Evolutionary conservation across 495 filamentous ascomycete species (phyloP).

Genomic region (Chaetomidium leptoderma): DNA sequence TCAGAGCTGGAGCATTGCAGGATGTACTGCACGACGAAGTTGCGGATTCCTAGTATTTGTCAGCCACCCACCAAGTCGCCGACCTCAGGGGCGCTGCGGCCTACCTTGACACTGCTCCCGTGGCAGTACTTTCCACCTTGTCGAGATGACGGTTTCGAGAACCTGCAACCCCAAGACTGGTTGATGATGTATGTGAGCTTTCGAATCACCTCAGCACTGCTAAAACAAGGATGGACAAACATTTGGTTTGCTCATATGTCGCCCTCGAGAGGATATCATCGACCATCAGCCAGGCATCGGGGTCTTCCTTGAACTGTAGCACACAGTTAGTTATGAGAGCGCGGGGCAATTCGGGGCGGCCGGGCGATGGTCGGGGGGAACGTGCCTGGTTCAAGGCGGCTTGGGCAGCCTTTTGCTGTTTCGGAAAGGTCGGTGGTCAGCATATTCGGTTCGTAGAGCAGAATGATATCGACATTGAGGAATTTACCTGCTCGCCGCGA

Average conservation of each 20-base stretch:
- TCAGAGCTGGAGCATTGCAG: slow-evolving; percentile 86
- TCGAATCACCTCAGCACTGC: neutral
- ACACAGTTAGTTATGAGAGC: slow-evolving; percentile 11
- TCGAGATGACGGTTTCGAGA: slow-evolving; percentile 97
- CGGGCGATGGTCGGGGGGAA: slow-evolving; percentile 12
- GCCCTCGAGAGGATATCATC: slow-evolving; percentile 91
- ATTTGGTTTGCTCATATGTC: slow-evolving; percentile 93
- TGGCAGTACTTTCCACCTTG: slow-evolving; percentile 95
- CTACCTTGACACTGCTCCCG: slow-evolving; percentile 89
- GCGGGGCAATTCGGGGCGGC: neutral
- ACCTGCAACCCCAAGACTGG: slow-evolving; percentile 91
- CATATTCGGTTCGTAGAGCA: slow-evolving; percentile 20
- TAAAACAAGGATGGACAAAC: slow-evolving; percentile 47
- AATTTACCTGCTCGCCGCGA: slow-evolving; percentile 78
- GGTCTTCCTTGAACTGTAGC: slow-evolving; percentile 91
- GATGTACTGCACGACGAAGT: slow-evolving; percentile 97
- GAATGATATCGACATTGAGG: neutral
- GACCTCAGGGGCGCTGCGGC: neutral
- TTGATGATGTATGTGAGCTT: slow-evolving; percentile 43
- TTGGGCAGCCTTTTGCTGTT: slow-evolving; percentile 94
- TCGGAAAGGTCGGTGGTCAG: slow-evolving; percentile 27
- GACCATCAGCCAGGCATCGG: slow-evolving; percentile 94
- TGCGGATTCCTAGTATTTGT: slow-evolving; percentile 72
- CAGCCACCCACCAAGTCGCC: neutral
- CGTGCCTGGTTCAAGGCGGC: slow-evolving; percentile 88